Base-by-base conservation (phyloP, 306 rosid genomes). In the Quercus rubra region DNA sequence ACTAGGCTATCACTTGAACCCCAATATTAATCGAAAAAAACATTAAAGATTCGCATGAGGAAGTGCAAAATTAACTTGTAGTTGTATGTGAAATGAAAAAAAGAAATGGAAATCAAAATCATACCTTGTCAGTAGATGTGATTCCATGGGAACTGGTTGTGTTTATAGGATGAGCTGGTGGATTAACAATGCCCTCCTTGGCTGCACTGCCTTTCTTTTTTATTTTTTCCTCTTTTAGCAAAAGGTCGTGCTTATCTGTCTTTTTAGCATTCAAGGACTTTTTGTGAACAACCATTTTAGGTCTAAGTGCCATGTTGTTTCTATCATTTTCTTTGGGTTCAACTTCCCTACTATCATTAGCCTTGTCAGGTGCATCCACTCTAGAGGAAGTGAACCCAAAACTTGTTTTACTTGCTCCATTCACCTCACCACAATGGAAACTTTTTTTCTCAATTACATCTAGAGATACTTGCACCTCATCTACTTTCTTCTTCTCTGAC, bases 121-220 rank as follows among this genome's bases (percentile, higher is more conserved):
- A 76, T 71, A 91, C 97, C 92, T 83, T 70, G 25, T 56, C 85
- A n/a, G 49, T 77, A 63, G 82, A 79, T 49, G 71, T 49, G 75
- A 71, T 77, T 58, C 41, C 81, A 46, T 54, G 64, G 74, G 59
- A 74, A 72, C 76, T 69, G 51, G 83, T 23, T 14, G 76, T 31
- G 31, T 74, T 78, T 71, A 59, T 77, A 72, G 75, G 68, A n/a
- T 55, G 79, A 77, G 78, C 55, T 35, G 73, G 64, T 15, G 71
- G 63, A 72, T 76, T 59, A 64, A 20, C 59, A 43, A 57, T 30
- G 19, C 59, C 84, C 71, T 41, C 73, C 51, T 61, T 77, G 55
- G 15, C 52, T 30, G 58, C 55, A 51, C 61, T 19, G 38, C 55
- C 33, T n/a, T 74, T 73, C 64, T 51, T 55, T 73, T 67, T 58